These are phyloP conservation scores for Haematococcus lacustris DNA, from an alignment of 139 green algal genomes.

Conservation along the genomic window DNA sequence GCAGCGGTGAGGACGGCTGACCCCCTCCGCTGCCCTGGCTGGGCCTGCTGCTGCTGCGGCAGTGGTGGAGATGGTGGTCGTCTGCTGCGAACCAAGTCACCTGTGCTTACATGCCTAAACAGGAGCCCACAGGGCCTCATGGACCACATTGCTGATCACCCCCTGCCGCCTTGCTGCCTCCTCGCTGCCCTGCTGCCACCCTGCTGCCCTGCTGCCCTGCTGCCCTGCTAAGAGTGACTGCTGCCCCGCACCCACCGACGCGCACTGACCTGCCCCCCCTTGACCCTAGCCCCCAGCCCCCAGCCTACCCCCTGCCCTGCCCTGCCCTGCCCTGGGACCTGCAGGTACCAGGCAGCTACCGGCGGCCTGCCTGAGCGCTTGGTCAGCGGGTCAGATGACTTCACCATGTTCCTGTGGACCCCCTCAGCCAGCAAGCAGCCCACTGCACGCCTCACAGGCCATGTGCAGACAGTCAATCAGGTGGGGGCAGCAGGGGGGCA, in stretches of 20 bases:
- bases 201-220: too few species aligned
- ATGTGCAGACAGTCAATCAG: conserved; percentile 96
- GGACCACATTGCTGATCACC: not conserved
- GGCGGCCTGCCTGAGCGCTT: conserved; percentile 70
- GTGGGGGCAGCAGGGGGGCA: too few species aligned
- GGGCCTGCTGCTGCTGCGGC: not conserved
- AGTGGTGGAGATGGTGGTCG: not conserved
- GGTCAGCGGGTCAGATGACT: conserved; percentile 93
- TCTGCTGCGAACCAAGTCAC: not conserved
- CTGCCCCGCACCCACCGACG: too few species aligned
- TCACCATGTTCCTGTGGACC: conserved; percentile 95
- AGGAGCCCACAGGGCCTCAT: not conserved
- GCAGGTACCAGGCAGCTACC: conserved; percentile 36
- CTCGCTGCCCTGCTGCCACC: too few species aligned
- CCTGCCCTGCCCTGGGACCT: too few species aligned
- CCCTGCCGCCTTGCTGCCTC: too few species aligned
- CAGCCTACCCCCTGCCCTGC: too few species aligned
- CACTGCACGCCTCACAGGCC: conserved; percentile 85
- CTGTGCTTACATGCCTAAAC: not conserved
- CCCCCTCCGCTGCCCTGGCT: not conserved
- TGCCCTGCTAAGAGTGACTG: too few species aligned
- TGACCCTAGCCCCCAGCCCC: too few species aligned
- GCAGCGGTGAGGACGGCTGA: conserved; percentile 7
- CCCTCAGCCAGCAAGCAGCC: conserved; percentile 57
- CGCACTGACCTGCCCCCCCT: too few species aligned